Conservation (phyloP, 2,329 filamentous ascomycete species). For the Rachicladosporium sp. region DNA sequence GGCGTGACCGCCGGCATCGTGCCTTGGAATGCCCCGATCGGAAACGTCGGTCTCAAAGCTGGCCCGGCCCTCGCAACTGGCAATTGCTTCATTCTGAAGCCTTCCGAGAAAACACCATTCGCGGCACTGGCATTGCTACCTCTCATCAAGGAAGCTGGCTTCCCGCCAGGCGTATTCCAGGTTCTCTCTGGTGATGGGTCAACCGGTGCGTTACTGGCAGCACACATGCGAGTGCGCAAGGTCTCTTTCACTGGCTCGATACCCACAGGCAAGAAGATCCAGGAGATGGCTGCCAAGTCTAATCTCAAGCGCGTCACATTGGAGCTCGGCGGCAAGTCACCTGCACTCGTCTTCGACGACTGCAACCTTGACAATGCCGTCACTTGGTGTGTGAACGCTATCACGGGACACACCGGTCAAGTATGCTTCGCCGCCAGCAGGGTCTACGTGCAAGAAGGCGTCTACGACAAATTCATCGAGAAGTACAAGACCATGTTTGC, state of each 20-base stretch:
- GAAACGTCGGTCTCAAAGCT: slow-evolving; percentile 21
- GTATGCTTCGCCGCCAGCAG: slow-evolving; percentile 44
- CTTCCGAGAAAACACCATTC: slow-evolving; percentile 4
- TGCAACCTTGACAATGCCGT: slow-evolving; percentile 15
- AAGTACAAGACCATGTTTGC: slow-evolving; percentile 1
- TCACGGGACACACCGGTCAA: slow-evolving; percentile 44
- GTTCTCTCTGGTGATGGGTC: slow-evolving; percentile 64
- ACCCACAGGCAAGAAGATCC: slow-evolving; percentile 12
- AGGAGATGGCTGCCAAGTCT: slow-evolving; percentile 9
- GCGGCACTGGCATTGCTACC: slow-evolving; percentile 53
- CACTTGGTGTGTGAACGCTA: slow-evolving; percentile 55
- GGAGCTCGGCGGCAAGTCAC: slow-evolving; percentile 17
- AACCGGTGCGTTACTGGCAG: slow-evolving; percentile 39
- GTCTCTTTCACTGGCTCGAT: slow-evolving; percentile 12
- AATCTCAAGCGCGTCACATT: slow-evolving; percentile 17
- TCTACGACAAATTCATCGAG: slow-evolving; percentile 23
- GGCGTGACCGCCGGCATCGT: slow-evolving; percentile 31
- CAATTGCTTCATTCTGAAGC: slow-evolving; percentile 4
- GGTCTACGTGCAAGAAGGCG: slow-evolving; percentile 39
- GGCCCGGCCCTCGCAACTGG: slow-evolving; percentile 4
- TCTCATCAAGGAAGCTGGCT: slow-evolving; percentile 40
- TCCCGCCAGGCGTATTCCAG: slow-evolving; percentile 45
- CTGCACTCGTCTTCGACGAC: slow-evolving; percentile 13
- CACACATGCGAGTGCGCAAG: slow-evolving; percentile 4
- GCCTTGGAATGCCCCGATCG: slow-evolving; percentile 30